Base-by-base conservation (phyloP, 345 rosid species). In the Anastatica hierochuntica region DNA sequence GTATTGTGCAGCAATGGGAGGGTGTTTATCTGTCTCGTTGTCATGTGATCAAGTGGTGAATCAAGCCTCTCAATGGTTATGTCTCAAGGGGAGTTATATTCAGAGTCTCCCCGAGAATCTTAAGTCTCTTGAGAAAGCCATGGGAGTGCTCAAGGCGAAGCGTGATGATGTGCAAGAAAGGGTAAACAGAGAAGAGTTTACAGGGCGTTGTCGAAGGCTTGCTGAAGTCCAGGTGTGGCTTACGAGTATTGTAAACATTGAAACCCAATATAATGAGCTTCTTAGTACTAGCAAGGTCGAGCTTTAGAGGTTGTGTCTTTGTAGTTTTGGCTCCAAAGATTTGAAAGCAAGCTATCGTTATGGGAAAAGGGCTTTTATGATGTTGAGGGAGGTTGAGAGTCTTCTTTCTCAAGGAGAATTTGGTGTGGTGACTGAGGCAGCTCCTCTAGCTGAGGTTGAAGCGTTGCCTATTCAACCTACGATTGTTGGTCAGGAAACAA, bases 1-100 rank as follows among this genome's bases (percentile, higher is more conserved):
- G n/a, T n/a, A n/a, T n/a, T n/a, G 14, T 10, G 41, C 42, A 21
- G 43, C 20, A 14, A 21, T 35, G 56, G 56, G 56, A 51, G 43
- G 56, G 14, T 51, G 9, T 14, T 36, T 20, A 19, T 51, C 31
- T 1, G 6, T 20, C 27, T 35, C 13, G 6, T 1, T 36, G 3
- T 2, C 43, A 36, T 51, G 43, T 14, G 56, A 51, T 51, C 56
- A 51, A 36, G 13, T 51, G 43, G 43, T 36, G 43, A 51, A 51
- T 51, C 56, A 51, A 14, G 10, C 6, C 31, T 51, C 5, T 34
- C 30, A 50, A 19, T 34, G 31, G 16, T 27, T 51, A 36, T 51
- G 43, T 3, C 3, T 36, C 56, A 21, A 21, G 1, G 43, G 13
- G 20, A 21, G 20, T 21, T 51, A 51, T 14, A 36, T 36, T 14